These are phyloP conservation scores for Vanrija pseudolonga DNA, from an alignment of 1,284 basidiomycete species.

Conservation along the genomic window DNA sequence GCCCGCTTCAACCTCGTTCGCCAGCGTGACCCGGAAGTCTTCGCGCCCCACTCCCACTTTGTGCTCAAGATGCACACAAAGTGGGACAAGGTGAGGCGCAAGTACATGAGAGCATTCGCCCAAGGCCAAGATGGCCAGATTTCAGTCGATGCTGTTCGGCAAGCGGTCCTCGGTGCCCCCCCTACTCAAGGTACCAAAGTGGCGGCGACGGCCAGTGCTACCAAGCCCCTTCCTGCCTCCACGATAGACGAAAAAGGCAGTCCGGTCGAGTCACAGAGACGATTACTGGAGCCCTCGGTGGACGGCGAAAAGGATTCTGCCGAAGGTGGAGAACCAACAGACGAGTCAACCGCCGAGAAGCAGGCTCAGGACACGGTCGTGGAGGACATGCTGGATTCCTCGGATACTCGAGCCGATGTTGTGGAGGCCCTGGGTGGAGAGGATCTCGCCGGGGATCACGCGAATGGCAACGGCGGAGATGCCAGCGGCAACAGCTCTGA, in stretches of 20 bases:
- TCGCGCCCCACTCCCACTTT: slow-evolving; percentile 43
- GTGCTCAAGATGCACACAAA: slow-evolving; percentile 31
- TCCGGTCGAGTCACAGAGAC: too few species aligned
- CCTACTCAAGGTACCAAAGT: too few species aligned
- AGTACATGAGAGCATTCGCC: not conserved
- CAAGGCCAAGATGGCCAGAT: too few species aligned
- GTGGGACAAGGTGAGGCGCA: slow-evolving; percentile 25
- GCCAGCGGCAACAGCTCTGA: too few species aligned
- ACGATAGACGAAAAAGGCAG: too few species aligned
- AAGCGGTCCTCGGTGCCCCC: too few species aligned
- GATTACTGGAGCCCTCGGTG: not conserved
- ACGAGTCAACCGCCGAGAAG: not conserved
- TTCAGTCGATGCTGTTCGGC: too few species aligned
- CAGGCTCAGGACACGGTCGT: not conserved
- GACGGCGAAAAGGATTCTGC: not conserved
- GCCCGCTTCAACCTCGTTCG: slow-evolving; percentile 12
- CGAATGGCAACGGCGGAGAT: too few species aligned
- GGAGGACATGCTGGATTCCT: not conserved
- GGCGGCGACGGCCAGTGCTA: too few species aligned
- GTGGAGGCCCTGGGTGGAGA: not conserved
- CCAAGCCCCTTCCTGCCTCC: too few species aligned
- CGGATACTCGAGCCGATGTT: not conserved
- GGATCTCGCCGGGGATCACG: too few species aligned
- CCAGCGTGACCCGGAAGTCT: slow-evolving; percentile 29
- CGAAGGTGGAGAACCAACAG: not conserved